These are phyloP conservation scores for Penicillium sclerotiorum DNA, from an alignment of 2,329 filamentous ascomycete genomes.

Conservation along the genomic window DNA sequence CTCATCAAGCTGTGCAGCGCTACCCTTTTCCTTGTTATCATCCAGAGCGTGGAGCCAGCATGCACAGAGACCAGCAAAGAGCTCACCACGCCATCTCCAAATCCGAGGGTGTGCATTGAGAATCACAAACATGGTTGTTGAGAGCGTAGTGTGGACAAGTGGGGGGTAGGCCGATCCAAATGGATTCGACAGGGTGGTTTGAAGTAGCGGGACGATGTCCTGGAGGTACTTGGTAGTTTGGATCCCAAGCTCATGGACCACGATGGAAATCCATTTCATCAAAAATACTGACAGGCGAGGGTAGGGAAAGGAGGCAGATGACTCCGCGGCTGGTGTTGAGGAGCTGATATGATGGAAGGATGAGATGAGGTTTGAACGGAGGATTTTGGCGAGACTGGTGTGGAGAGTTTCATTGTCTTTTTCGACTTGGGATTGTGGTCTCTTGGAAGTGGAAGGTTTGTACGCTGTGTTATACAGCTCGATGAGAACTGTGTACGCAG, in stretches of 20 bases:
- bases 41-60: slow-evolving; percentile 63
- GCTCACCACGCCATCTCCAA: slow-evolving; percentile 61
- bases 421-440: slow-evolving; percentile 27
- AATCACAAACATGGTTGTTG: slow-evolving; percentile 61
- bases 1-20: slow-evolving; percentile 12
- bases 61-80: slow-evolving; percentile 63
- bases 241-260: slow-evolving; percentile 38
- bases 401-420: slow-evolving; percentile 28
- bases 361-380: slow-evolving; percentile 39
- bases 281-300: slow-evolving; percentile 54
- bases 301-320: slow-evolving; percentile 46
- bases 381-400: slow-evolving; percentile 27
- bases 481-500: slow-evolving; percentile 69
- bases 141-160: slow-evolving; percentile 56
- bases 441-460: slow-evolving; percentile 28
- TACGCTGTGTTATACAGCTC: slow-evolving; percentile 55
- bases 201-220: slow-evolving; percentile 69
- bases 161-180: slow-evolving; percentile 62
- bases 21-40: slow-evolving; percentile 29
- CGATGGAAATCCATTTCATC: slow-evolving; percentile 29
- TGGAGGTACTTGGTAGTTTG: slow-evolving; percentile 49
- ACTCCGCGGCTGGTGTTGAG: slow-evolving; percentile 47
- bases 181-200: slow-evolving; percentile 67
- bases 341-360: slow-evolving; percentile 51
- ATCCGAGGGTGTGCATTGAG: slow-evolving; percentile 71